phyloP scores from a whole-genome alignment of 2,329 filamentous ascomycete species.

The Blastomyces emzantsi region DNA sequence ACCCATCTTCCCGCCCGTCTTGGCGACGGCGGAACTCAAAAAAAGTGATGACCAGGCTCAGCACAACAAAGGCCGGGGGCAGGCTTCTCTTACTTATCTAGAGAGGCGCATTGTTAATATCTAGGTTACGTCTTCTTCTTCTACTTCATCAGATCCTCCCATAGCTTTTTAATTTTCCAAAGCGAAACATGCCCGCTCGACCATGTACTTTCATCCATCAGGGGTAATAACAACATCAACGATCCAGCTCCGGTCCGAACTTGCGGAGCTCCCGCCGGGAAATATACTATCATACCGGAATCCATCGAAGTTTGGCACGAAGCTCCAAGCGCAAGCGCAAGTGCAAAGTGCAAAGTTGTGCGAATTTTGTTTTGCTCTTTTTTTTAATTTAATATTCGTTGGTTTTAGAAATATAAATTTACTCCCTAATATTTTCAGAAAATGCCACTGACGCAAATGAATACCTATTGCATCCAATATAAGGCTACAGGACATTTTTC shows the following conservation, averaged over 20 bases:
- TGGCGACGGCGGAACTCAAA: not conserved
- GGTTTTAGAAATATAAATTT: not conserved
- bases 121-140: not conserved
- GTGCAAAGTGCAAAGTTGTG: too few species aligned
- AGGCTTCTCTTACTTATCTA: not conserved
- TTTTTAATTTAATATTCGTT: too few species aligned
- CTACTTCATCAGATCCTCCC: not conserved
- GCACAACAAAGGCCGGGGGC: not conserved
- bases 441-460: not conserved
- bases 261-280: not conserved
- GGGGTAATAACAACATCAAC: not conserved
- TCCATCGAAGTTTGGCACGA: not conserved
- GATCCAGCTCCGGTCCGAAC: not conserved
- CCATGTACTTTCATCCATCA: not conserved
- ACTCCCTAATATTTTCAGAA: too few species aligned
- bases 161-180: not conserved
- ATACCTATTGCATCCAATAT: too few species aligned
- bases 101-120: not conserved
- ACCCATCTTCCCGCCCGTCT: not conserved
- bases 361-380: too few species aligned
- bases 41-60: not conserved
- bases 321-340: not conserved
- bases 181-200: not conserved
- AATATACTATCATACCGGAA: not conserved
- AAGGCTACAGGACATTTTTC: too few species aligned